Conservation (phyloP, 108 stramenopile species). For the Nannochloropsis granulata region DNA sequence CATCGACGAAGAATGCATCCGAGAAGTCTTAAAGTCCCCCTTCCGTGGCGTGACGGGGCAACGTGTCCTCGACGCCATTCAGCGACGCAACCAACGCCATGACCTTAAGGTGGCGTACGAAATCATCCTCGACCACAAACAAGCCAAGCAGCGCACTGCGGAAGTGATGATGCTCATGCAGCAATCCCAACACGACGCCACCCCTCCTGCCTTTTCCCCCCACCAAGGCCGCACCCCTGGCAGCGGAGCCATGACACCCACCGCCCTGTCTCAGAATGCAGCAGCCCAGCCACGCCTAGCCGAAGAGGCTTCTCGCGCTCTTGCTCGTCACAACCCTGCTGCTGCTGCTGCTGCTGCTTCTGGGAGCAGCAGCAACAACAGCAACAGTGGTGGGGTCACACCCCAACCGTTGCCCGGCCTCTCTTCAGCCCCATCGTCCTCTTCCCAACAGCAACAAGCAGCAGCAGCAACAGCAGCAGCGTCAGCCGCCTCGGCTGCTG, state of each 20-base stretch:
- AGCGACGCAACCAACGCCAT: background rate
- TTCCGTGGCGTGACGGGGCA: slow-evolving; percentile 28
- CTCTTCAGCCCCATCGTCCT: background rate
- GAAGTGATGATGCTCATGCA: slow-evolving; percentile 37
- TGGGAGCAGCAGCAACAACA: background rate
- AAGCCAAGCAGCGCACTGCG: slow-evolving; percentile 57
- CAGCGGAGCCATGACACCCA: background rate
- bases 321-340: background rate
- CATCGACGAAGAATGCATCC: background rate
- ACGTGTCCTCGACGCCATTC: slow-evolving; percentile 21
- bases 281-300: background rate
- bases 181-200: background rate
- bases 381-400: background rate
- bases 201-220: background rate
- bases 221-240: background rate
- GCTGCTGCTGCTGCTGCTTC: background rate
- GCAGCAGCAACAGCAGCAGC: no score
- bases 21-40: slow-evolving; percentile 11
- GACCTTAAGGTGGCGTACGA: slow-evolving; percentile 82
- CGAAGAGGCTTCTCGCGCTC: background rate
- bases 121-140: slow-evolving; percentile 88
- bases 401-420: background rate
- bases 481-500: background rate
- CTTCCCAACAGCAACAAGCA: background rate
- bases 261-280: background rate